These are phyloP conservation scores for Ganoderma resinaceum DNA, from an alignment of 1,284 basidiomycete species.

Conservation along the genomic window DNA sequence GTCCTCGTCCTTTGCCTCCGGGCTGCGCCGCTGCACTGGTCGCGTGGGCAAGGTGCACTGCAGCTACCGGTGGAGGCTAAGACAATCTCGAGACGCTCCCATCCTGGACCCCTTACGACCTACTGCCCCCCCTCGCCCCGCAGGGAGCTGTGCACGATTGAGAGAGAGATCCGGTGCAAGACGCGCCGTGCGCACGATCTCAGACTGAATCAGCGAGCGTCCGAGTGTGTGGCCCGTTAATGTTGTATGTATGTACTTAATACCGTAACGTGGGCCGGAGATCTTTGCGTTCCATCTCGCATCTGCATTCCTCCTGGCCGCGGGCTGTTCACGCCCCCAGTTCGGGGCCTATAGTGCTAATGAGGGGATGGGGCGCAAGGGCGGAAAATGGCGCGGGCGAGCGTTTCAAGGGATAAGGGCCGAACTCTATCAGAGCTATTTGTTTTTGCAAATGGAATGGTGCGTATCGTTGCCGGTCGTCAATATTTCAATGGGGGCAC, in stretches of 20 bases:
- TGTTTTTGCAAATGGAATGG: not conserved
- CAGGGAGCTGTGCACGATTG: not conserved
- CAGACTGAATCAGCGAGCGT: constrained; percentile 1
- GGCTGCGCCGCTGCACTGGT: not conserved
- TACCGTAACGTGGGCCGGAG: not conserved
- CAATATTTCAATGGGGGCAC: not conserved
- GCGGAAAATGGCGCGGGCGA: constrained; percentile 5
- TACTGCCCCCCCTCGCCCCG: not conserved
- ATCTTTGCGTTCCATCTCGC: not conserved
- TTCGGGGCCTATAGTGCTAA: not conserved
- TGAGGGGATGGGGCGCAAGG: not conserved
- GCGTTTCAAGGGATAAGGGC: constrained; percentile 11
- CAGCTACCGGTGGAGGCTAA: not conserved
- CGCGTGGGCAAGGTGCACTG: not conserved
- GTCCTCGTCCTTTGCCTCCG: not conserved
- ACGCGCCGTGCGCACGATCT: not conserved
- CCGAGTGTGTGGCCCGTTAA: not conserved
- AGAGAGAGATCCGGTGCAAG: not conserved
- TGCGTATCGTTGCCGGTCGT: not conserved
- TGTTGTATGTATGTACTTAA: not conserved
- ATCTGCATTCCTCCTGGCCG: not conserved
- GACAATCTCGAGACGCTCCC: not conserved
- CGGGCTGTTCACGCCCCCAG: not conserved
- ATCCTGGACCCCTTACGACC: not conserved
- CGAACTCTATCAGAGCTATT: not conserved